Percentiles rank a stretch among this genome's conserved stretches.
Evolutionary conservation across 176 grass and related monocot species (phyloP).

Genomic region (Triticum monococcum): DNA sequence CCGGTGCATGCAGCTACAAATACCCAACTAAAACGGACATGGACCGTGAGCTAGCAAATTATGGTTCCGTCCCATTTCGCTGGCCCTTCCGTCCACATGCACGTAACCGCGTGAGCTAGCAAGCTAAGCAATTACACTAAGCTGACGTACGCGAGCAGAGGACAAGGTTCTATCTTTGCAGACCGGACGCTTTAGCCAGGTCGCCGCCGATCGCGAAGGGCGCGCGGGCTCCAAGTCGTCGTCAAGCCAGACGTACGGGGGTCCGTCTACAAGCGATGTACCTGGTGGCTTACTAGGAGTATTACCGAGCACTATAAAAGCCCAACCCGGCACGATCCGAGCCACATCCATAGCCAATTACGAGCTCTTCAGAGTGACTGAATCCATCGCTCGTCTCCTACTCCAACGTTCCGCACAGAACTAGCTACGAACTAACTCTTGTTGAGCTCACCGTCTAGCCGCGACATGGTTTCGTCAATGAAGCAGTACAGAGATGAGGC

Average conservation of each 20-base stretch:
- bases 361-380: not conserved
- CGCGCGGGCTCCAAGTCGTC: too few relatives aligned
- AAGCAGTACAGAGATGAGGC: constrained; percentile 21
- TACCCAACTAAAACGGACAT: too few relatives aligned
- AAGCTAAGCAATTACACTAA: too few relatives aligned
- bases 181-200: too few relatives aligned
- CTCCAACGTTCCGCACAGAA: not conserved
- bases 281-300: not conserved
- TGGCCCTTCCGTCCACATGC: too few relatives aligned
- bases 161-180: not conserved
- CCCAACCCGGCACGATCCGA: not conserved
- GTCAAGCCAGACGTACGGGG: not conserved
- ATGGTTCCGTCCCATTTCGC: too few relatives aligned
- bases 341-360: not conserved
- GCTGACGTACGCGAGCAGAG: not conserved
- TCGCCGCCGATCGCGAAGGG: not conserved
- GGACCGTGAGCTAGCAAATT: too few relatives aligned
- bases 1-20: too few relatives aligned
- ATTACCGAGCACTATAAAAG: not conserved
- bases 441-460: too few relatives aligned
- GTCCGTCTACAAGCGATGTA: not conserved
- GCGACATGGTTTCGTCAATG: not conserved
- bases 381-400: too few relatives aligned
- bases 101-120: not conserved
- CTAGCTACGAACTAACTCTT: not conserved